Conservation (phyloP, 768 basidiomycete genomes). For the Leccinellum luteum region DNA sequence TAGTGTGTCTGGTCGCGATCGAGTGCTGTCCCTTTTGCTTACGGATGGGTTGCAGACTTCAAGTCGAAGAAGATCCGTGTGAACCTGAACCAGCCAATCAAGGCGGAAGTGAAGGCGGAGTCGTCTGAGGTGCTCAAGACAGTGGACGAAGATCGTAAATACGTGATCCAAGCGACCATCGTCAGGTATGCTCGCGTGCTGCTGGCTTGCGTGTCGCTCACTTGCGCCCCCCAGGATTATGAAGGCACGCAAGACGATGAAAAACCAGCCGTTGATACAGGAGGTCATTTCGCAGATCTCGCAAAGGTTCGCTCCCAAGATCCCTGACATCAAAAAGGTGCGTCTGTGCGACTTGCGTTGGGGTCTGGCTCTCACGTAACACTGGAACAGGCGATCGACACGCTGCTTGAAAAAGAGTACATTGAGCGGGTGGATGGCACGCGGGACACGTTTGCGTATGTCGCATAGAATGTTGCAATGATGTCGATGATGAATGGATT, state of each 20-base stretch:
- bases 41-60: constrained; percentile 51
- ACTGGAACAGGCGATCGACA: constrained; percentile 72
- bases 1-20: constrained; percentile 34
- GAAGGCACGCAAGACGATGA: constrained; percentile 95
- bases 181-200: constrained; percentile 50
- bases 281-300: constrained; percentile 90
- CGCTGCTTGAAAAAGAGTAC: constrained; percentile 94
- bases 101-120: constrained; percentile 92
- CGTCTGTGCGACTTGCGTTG: not conserved
- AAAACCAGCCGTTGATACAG: constrained; percentile 86
- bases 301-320: constrained; percentile 86
- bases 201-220: not conserved
- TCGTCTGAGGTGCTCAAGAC: constrained; percentile 86
- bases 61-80: constrained; percentile 93
- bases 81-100: constrained; percentile 88
- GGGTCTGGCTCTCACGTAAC: not conserved
- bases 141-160: constrained; percentile 96
- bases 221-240: constrained; percentile 62
- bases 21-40: not conserved
- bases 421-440: constrained; percentile 91
- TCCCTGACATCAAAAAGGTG: constrained; percentile 96
- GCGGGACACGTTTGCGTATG: constrained; percentile 64
- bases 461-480: constrained; percentile 29
- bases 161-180: constrained; percentile 92
- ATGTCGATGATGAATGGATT: not conserved